Conservation (phyloP, 768 basidiomycete genomes). For the Boletus edulis region DNA sequence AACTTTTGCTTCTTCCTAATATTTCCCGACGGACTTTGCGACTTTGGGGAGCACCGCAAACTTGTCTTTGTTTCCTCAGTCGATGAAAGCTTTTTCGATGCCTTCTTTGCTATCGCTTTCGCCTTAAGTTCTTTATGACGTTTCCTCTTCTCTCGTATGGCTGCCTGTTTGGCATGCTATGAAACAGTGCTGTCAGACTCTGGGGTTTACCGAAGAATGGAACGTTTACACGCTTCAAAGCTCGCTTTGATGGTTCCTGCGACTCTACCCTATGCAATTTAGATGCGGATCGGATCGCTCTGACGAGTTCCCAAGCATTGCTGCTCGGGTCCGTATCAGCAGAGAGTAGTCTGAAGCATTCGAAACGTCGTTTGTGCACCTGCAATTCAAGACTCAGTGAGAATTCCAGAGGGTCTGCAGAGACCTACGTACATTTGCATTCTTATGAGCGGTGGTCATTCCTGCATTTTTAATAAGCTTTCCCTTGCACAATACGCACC, state of each 20-base stretch:
- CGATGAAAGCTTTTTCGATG: background rate
- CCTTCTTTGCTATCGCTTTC: constrained; percentile 39
- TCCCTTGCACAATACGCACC: constrained; percentile 69
- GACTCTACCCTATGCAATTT: constrained; percentile 2
- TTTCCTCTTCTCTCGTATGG: constrained; percentile 46
- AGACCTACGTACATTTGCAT: constrained; percentile 57
- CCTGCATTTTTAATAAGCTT: constrained; percentile 62
- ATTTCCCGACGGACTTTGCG: constrained; percentile 1
- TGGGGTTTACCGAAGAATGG: background rate
- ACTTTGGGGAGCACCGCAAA: background rate
- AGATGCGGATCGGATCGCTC: constrained; percentile 7
- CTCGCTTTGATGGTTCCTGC: constrained; percentile 51
- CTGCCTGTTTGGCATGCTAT: constrained; percentile 47
- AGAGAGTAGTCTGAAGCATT: constrained; percentile 46
- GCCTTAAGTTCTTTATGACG: constrained; percentile 45
- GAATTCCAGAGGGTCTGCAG: background rate
- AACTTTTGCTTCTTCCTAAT: constrained; percentile 18
- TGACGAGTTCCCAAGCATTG: constrained; percentile 47
- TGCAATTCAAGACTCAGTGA: constrained; percentile 24
- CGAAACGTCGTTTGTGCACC: constrained; percentile 64
- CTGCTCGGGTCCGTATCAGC: constrained; percentile 37
- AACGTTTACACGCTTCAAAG: constrained; percentile 56
- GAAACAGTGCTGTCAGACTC: background rate
- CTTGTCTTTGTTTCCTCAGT: background rate
- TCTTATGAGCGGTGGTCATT: constrained; percentile 57